These are phyloP conservation scores for Pouteria glomerata DNA, from an alignment of 148 eudicot genomes.

Conservation along the genomic window DNA sequence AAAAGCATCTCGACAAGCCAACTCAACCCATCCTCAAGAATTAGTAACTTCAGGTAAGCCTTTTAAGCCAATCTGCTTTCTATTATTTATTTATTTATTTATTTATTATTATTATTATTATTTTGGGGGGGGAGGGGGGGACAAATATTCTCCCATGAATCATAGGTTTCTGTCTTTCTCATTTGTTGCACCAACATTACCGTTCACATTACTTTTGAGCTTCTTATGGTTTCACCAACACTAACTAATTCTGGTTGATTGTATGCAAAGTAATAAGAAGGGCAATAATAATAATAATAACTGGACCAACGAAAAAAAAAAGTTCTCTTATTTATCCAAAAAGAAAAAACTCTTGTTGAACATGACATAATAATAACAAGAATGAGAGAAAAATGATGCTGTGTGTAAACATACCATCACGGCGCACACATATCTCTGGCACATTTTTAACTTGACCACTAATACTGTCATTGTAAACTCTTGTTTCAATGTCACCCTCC, in stretches of 20 bases:
- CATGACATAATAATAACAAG: not conserved
- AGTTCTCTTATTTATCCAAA: no score
- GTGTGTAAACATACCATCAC: conserved; percentile 54
- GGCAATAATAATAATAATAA: not conserved
- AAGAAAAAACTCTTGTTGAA: no score
- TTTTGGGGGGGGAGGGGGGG: no score
- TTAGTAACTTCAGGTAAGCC: not conserved
- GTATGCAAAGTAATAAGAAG: not conserved
- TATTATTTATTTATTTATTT: no score
- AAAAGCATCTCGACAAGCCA: no score
- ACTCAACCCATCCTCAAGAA: not conserved
- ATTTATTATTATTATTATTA: no score
- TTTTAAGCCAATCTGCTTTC: not conserved
- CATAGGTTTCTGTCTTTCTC: not conserved
- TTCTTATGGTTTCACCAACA: not conserved
- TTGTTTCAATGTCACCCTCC: conserved; percentile 93
- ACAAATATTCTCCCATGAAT: not conserved
- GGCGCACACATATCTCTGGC: conserved; percentile 85
- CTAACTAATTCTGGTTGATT: not conserved
- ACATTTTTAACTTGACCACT: conserved; percentile 67
- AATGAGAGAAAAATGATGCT: not conserved
- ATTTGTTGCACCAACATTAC: not conserved
- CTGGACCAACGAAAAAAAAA: not conserved
- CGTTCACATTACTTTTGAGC: no score
- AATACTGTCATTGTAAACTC: conserved; percentile 83